A percentile compares a stretch with the other conserved stretches of the same genome.
phyloP scores from a whole-genome alignment of 2,329 filamentous ascomycete species.

The Elsinoe australis region DNA sequence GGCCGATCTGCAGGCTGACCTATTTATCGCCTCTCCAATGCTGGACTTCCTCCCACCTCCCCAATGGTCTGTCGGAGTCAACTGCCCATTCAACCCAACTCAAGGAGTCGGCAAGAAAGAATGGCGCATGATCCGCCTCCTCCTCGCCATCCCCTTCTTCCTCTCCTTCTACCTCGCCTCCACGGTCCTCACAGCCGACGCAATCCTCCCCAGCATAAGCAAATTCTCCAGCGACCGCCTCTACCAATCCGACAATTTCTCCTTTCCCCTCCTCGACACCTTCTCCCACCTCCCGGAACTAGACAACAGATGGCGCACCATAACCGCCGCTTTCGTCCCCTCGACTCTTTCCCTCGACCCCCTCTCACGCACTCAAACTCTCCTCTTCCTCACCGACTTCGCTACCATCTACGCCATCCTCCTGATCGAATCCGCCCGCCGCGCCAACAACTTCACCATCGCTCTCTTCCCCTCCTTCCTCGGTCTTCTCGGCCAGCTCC shows the following conservation, averaged over 20 bases:
- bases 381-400: conserved; percentile 26
- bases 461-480: conserved; percentile 22
- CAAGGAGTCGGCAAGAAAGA: conserved; percentile 26
- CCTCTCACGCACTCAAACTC: conserved; percentile 20
- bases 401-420: conserved; percentile 27
- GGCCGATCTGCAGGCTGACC: conserved; percentile 19
- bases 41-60: conserved; percentile 29
- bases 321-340: conserved; percentile 16
- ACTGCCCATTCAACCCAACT: conserved; percentile 28
- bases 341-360: conserved; percentile 6
- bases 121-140: conserved; percentile 19
- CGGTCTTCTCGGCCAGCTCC: conserved; percentile 25
- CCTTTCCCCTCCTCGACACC: not conserved
- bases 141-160: conserved; percentile 17
- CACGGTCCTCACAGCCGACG: not conserved
- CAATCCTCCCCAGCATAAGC: not conserved
- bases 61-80: conserved; percentile 22
- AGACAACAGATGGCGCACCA: conserved; percentile 3
- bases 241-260: too few species aligned
- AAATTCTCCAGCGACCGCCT: not conserved
- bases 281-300: not conserved
- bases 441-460: conserved; percentile 27
- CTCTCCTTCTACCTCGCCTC: not conserved
- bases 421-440: conserved; percentile 27
- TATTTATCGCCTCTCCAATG: conserved; percentile 23